Base-by-base conservation (phyloP, 2,329 filamentous ascomycete species). In the Fusarium humuli region DNA sequence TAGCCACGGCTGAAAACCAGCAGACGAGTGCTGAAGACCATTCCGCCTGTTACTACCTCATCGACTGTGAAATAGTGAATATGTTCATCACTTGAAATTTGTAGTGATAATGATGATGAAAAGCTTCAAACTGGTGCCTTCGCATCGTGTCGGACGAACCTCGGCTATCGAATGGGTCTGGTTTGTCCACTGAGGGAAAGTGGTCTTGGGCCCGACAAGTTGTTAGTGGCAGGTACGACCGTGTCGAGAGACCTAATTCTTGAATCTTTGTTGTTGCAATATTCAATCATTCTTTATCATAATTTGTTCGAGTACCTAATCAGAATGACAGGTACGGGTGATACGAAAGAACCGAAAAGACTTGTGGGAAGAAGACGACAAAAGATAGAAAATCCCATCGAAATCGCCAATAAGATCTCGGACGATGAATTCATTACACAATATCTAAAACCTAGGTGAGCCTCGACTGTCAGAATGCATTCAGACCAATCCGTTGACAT, bases 371-470 rank as follows among this genome's bases (percentile, higher is more conserved):
- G 60, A 67, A 65, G 67, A 56, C 63, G 57, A 47, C 61, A 62
- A 40, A 63, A 57, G 48, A 61, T 44, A 10, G 69, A 65, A 30
- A 77, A 79, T 52, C 79, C 80, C 2, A 83, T 90, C 40, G 83
- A 87, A 25, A 69, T 71, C 27, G 86, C 83, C 20, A 88, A 88
- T 65, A 71, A 71, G 25, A 84, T 84, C 65, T 74, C 76, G 1
- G 82, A 88, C 53, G 79, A 81, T 1, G 79, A 82, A 0, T 90
- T 90, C 70, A 71, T 86, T 18, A 68, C 74, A 23, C 78, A 84
- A 16, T 86, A 88, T 67, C 63, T 89, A 11, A 78, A 79, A 40
- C 81, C 83, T 20, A 80, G 79, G 86, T 88, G 74, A 70, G 81
- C 41, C 14, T 47, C 10, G 37, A 25, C 9, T 30, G 3, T 27